phyloP scores from a whole-genome alignment of 768 basidiomycete genomes.

The Panus rudis region DNA sequence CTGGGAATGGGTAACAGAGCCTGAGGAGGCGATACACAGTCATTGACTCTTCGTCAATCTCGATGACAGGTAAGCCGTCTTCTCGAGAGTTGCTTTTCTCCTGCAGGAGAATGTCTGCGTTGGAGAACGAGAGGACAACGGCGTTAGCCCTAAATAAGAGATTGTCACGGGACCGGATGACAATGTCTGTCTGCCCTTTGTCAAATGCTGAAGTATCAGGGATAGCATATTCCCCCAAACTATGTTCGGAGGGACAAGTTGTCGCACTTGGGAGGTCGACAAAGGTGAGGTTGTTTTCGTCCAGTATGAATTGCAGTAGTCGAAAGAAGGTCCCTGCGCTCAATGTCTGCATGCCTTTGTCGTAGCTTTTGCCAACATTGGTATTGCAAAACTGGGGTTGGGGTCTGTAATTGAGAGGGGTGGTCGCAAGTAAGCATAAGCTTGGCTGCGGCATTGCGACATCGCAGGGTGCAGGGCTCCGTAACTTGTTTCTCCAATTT shows the following conservation, averaged over 20 bases:
- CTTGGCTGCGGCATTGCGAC: no score
- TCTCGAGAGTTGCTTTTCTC: no score
- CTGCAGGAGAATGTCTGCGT: background rate
- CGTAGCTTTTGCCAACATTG: constrained; percentile 4
- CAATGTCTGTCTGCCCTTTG: constrained; percentile 7
- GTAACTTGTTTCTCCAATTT: constrained; percentile 2
- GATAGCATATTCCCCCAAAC: no score
- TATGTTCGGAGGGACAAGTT: no score
- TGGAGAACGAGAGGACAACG: constrained; percentile 8
- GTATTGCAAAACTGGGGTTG: background rate
- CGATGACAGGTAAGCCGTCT: background rate
- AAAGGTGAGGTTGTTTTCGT: no score
- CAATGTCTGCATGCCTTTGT: constrained; percentile 10
- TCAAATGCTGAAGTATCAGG: no score
- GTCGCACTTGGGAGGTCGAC: no score
- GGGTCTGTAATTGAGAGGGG: no score
- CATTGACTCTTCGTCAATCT: background rate
- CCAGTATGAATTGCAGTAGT: constrained; percentile 12
- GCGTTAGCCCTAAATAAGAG: constrained; percentile 9
- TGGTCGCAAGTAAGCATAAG: no score
- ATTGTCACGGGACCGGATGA: constrained; percentile 10
- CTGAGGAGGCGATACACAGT: constrained; percentile 1
- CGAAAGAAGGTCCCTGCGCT: constrained; percentile 11
- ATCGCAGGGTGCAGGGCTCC: background rate
- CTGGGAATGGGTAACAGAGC: constrained; percentile 4